phyloP scores from a whole-genome alignment of 768 basidiomycete species.

The Russula compacta region DNA sequence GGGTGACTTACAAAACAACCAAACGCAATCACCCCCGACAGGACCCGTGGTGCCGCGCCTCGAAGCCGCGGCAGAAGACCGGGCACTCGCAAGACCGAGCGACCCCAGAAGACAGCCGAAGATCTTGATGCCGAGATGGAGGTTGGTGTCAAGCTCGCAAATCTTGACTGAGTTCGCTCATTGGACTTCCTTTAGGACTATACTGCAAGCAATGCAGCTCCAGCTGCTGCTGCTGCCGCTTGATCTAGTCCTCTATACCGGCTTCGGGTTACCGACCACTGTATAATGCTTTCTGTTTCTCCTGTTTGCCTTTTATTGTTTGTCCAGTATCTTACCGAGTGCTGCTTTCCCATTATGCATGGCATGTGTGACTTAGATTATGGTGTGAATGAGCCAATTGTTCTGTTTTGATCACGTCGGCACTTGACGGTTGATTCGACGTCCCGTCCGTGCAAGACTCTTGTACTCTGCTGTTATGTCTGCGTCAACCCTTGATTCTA shows the following conservation, averaged over 20 bases:
- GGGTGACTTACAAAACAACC: background rate
- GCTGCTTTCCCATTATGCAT: background rate
- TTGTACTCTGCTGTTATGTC: constrained; percentile 1
- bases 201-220: constrained; percentile 46
- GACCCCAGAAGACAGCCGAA: constrained; percentile 73
- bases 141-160: constrained; percentile 37
- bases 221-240: constrained; percentile 27
- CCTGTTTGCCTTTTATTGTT: constrained; percentile 4
- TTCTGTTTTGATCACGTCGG: background rate
- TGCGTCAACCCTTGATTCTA: background rate
- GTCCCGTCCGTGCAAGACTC: background rate
- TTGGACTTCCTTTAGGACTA: constrained; percentile 44
- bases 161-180: background rate
- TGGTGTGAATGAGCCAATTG: background rate
- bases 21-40: background rate
- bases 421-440: background rate
- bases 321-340: background rate
- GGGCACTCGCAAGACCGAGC: constrained; percentile 41
- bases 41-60: constrained; percentile 14
- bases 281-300: constrained; percentile 17
- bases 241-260: constrained; percentile 14
- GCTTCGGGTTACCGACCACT: background rate
- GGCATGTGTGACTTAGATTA: background rate
- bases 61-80: constrained; percentile 40
- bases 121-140: constrained; percentile 98